phyloP scores from a whole-genome alignment of 2,329 filamentous ascomycete species.

The Epichloe typhina region DNA sequence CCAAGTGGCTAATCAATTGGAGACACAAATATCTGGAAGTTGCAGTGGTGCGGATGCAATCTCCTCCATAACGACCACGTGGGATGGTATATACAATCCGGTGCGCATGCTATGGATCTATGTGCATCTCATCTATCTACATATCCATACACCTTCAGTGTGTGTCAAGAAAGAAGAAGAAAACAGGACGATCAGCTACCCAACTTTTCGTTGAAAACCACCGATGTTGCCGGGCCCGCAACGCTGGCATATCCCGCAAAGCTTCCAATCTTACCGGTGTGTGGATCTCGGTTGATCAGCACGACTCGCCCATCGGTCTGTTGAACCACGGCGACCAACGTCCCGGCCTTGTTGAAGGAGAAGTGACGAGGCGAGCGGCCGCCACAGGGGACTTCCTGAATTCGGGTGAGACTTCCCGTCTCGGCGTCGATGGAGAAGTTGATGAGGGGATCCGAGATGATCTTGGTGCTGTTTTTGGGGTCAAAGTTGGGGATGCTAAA shows the following conservation, averaged over 20 bases:
- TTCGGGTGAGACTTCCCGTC: constrained; percentile 41
- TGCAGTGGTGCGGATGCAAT: too few species aligned
- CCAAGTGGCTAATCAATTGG: too few species aligned
- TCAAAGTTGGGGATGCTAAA: constrained; percentile 35
- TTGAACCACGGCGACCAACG: constrained; percentile 51
- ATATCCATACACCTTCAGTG: not conserved
- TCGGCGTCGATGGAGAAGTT: constrained; percentile 41
- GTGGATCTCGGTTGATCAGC: constrained; percentile 45
- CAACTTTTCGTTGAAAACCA: constrained; percentile 31
- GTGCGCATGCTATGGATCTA: not conserved
- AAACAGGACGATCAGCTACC: not conserved
- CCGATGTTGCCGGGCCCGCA: constrained; percentile 30
- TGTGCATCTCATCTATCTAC: not conserved
- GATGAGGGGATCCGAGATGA: constrained; percentile 53
- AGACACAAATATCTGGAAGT: too few species aligned
- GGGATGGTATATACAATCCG: not conserved
- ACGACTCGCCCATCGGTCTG: constrained; percentile 48
- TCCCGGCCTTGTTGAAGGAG: constrained; percentile 49
- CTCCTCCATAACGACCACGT: too few species aligned
- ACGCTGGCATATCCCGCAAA: constrained; percentile 30
- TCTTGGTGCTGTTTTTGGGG: constrained; percentile 25
- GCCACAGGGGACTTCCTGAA: constrained; percentile 48
- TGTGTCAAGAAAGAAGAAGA: not conserved
- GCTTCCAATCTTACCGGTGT: constrained; percentile 41
- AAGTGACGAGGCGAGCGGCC: constrained; percentile 56